phyloP scores from a whole-genome alignment of 192 early-diverging fungal species.

The Linnemannia exigua region DNA sequence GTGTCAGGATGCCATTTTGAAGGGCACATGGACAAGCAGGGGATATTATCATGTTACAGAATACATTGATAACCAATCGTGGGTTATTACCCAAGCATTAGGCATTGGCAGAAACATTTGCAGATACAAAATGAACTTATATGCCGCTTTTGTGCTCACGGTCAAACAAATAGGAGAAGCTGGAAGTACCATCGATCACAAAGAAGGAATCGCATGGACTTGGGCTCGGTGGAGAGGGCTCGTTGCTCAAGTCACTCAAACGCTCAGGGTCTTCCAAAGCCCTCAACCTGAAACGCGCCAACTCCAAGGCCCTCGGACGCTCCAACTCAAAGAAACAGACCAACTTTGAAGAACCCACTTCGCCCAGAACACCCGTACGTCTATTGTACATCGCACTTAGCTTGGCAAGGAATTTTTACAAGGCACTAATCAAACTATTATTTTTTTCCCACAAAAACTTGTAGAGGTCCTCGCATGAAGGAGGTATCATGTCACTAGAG shows the following conservation, averaged over 20 bases:
- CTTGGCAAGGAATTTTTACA: not conserved
- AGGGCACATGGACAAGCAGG: too few relatives aligned
- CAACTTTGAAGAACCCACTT: constrained; percentile 55
- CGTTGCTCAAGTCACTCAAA: constrained; percentile 49
- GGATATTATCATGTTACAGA: too few relatives aligned
- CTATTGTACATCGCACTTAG: not conserved
- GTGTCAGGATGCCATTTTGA: too few relatives aligned
- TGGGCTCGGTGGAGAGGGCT: constrained; percentile 42
- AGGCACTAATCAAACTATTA: not conserved
- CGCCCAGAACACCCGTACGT: constrained; percentile 52
- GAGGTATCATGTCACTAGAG: constrained; percentile 69
- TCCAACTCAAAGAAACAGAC: constrained; percentile 56
- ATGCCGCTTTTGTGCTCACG: not conserved
- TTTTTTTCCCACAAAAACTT: constrained; percentile 1
- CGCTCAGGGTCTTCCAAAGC: constrained; percentile 51
- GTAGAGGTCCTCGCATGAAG: constrained; percentile 62
- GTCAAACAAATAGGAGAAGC: constrained; percentile 35
- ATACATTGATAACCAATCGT: too few relatives aligned
- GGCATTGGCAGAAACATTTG: too few relatives aligned
- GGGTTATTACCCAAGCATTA: too few relatives aligned
- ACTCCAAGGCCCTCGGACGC: constrained; percentile 43
- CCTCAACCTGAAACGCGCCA: constrained; percentile 42
- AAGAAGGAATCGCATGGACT: constrained; percentile 54
- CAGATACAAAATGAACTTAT: not conserved
- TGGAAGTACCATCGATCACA: constrained; percentile 44